Percentiles rank a stretch among this genome's conserved stretches.
Conservation (phyloP, 345 rosid species). For the Kernera saxatilis region DNA sequence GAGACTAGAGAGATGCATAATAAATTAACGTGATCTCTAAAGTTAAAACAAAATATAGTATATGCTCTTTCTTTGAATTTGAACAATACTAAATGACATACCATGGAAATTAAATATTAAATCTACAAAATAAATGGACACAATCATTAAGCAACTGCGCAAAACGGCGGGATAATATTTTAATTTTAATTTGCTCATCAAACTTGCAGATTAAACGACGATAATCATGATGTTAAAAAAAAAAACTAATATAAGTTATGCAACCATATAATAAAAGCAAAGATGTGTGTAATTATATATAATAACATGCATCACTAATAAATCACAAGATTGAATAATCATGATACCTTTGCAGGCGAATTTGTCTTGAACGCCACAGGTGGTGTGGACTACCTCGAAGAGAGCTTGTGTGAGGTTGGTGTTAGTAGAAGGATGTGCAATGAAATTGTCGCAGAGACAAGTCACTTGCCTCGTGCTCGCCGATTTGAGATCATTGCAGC, state of each 20-base stretch:
- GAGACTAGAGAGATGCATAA: no score
- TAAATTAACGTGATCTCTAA: no score
- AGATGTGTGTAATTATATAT: neutral
- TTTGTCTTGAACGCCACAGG: slow-evolving; percentile 8
- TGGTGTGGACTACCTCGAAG: neutral
- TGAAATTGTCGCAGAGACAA: slow-evolving; percentile 20
- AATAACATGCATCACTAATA: neutral
- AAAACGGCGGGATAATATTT: no score
- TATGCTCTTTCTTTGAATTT: no score
- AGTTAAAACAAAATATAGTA: no score
- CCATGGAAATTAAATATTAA: no score
- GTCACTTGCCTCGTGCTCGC: neutral
- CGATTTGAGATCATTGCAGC: slow-evolving; percentile 19
- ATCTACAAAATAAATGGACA: no score
- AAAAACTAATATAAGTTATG: neutral
- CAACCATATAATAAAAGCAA: neutral
- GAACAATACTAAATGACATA: no score
- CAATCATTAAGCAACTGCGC: no score
- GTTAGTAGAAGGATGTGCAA: neutral
- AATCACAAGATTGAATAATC: neutral
- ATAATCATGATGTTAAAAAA: no score
- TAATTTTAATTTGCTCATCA: no score
- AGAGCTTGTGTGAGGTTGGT: neutral
- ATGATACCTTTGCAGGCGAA: slow-evolving; percentile 14
- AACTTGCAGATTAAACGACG: no score